These are phyloP conservation scores for Boletus vinaceobasis DNA, from an alignment of 768 basidiomycete genomes.

Conservation along the genomic window DNA sequence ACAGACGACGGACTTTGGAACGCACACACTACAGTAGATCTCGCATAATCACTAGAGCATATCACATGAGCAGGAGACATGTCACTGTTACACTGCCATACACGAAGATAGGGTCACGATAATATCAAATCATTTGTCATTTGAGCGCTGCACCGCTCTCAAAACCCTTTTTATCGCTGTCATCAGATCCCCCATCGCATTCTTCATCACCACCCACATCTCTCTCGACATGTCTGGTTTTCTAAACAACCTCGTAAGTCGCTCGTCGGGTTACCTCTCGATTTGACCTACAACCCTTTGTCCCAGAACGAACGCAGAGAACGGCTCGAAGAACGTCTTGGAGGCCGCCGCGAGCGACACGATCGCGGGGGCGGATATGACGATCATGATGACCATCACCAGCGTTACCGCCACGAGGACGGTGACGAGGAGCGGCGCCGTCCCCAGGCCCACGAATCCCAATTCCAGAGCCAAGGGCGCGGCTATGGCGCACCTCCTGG, in stretches of 20 bases:
- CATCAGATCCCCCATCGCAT: neutral
- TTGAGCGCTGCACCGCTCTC: neutral
- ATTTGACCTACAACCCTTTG: neutral
- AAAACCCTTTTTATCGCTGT: conserved; percentile 3
- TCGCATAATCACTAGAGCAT: neutral
- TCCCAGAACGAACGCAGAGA: conserved; percentile 7
- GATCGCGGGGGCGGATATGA: neutral
- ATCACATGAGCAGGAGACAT: neutral
- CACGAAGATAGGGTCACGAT: neutral
- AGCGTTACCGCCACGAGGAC: neutral
- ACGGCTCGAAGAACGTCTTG: conserved; percentile 8
- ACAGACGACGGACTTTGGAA: neutral
- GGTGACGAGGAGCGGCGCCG: neutral
- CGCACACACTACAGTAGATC: neutral
- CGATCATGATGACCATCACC: conserved; percentile 1
- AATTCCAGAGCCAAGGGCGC: neutral
- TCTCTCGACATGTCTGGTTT: conserved; percentile 15
- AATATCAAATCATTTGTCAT: neutral
- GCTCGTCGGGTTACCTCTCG: neutral
- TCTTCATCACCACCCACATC: neutral
- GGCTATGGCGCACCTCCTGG: conserved; percentile 5
- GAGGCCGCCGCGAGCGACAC: conserved; percentile 3
- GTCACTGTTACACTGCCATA: neutral
- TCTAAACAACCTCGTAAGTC: neutral
- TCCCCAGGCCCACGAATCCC: neutral